Conservation (phyloP, 1,284 basidiomycete genomes). For the Papiliotrema laurentii region DNA sequence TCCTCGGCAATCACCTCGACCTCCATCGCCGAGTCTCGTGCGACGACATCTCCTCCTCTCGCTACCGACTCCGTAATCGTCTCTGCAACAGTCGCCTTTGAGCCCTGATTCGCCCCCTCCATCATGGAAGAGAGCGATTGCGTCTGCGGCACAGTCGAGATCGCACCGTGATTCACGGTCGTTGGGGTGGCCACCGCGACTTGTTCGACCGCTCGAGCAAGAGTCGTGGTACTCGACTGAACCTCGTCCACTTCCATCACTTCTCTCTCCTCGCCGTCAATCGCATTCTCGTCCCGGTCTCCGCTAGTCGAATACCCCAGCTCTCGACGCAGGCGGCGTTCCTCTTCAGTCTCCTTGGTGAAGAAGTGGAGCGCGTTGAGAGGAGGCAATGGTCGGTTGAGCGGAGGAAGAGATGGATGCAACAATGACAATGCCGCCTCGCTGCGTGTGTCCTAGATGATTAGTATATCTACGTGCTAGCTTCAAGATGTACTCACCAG, state of each 20-base stretch:
- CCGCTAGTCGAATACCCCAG: conserved; percentile 17
- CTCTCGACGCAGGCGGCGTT: conserved; percentile 25
- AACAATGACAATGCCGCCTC: conserved; percentile 21
- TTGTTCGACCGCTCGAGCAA: background rate
- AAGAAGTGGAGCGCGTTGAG: conserved; percentile 36
- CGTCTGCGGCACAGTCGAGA: too few species aligned
- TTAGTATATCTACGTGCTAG: conserved; percentile 1
- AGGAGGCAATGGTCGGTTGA: conserved; percentile 29
- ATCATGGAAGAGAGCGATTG: too few species aligned
- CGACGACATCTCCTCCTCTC: background rate
- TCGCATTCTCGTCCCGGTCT: background rate
- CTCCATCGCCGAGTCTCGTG: too few species aligned
- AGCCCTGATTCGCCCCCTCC: too few species aligned
- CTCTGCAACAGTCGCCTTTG: too few species aligned
- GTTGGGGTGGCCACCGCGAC: background rate
- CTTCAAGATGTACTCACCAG: conserved; percentile 9
- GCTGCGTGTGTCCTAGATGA: conserved; percentile 5
- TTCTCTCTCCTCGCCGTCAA: conserved; percentile 8
- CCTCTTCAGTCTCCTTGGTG: conserved; percentile 33
- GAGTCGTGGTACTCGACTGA: background rate
- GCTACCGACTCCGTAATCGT: conserved; percentile 2
- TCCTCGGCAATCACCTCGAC: background rate
- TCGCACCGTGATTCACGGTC: too few species aligned
- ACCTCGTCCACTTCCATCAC: conserved; percentile 10
- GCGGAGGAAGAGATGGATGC: conserved; percentile 36